These are phyloP conservation scores for Malassezia sympodialis DNA, from an alignment of 1,284 basidiomycete genomes.

Conservation along the genomic window DNA sequence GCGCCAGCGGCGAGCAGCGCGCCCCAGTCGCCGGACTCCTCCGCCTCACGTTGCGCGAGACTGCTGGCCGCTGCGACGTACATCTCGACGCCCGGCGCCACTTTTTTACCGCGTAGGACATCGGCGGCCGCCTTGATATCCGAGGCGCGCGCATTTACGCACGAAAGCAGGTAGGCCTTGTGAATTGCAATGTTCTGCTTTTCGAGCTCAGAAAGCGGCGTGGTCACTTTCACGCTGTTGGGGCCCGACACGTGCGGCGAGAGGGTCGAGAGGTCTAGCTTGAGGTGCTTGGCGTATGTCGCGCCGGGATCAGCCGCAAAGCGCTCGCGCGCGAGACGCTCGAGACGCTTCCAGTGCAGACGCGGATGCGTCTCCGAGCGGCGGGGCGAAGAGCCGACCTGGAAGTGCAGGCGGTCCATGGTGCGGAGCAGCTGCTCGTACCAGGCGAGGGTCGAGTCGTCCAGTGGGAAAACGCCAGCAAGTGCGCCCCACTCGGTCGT, in stretches of 20 bases:
- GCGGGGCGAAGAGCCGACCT: constrained; percentile 51
- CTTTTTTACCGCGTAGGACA: constrained; percentile 72
- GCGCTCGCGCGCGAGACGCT: constrained; percentile 55
- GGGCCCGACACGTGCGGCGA: constrained; percentile 92
- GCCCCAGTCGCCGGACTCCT: constrained; percentile 78
- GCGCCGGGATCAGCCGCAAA: constrained; percentile 68
- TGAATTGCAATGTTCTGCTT: constrained; percentile 69
- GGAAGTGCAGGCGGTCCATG: constrained; percentile 69
- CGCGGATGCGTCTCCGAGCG: constrained; percentile 65
- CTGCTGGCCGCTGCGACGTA: constrained; percentile 93
- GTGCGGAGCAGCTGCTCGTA: constrained; percentile 70
- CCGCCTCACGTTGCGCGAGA: constrained; percentile 78
- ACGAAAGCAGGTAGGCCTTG: constrained; percentile 96
- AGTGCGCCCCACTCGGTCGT: constrained; percentile 99
- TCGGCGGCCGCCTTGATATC: constrained; percentile 84
- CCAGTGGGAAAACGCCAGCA: constrained; percentile 87
- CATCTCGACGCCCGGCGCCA: constrained; percentile 81
- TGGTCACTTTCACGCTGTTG: constrained; percentile 93
- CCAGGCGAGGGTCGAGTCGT: constrained; percentile 72
- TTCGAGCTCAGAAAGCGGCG: constrained; percentile 72
- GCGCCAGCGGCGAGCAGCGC: constrained; percentile 75
- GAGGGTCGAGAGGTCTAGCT: constrained; percentile 83
- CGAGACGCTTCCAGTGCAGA: constrained; percentile 66
- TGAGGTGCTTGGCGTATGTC: constrained; percentile 74
- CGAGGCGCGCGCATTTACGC: constrained; percentile 92